Evolutionary conservation across 1,284 basidiomycete species (phyloP), one percentile per base, ranked within the genome.

Genomic region (Leucoagaricus sp.): DNA sequence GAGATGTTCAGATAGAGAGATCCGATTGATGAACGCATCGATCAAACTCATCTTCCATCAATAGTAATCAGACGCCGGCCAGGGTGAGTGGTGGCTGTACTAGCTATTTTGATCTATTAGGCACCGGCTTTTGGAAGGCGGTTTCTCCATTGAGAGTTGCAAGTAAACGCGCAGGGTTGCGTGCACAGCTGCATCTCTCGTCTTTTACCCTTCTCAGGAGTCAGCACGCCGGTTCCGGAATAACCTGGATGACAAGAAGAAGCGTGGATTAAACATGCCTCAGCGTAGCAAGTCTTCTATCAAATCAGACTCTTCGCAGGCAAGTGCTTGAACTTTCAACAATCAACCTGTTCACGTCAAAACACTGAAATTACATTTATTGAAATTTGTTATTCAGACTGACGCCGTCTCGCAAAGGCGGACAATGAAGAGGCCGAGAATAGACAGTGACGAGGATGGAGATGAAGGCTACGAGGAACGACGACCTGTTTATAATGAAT

Each of bases 371-470:
- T 25, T 19, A 23, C 19, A 7, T 36, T 15, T 17, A 5, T 34
- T 40, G 36, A 12, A 19, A 15, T 31, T 12, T 2, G 3, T 36
- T 36, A 4, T 12, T 9, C n/a, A 47, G 51, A 49, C 64, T 31
- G 70, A 70, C 21, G 41, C 57, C 15, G 47, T 60, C 6, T 31
- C 54, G 34, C 54, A 61, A 25, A 62, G 62, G 28, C 66, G 67
- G 42, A 70, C 67, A 51, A 70, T 67, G 49, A 66, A 68, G 53
- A 62, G 65, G 51, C 57, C 65, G 40, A 60, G 60, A 17, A 53
- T 67, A 38, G 59, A 63, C 29, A 67, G 67, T 15, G 68, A 69
- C 1, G 68, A 67, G 17, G 63, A 67, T 33, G 65, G 61, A 15
- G 61, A 62, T n/a, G 57, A 58, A 28, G 41, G 36, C n/a, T 54